Base-by-base conservation (phyloP, 176 grass and related monocot genomes). In the Juncus inflexus region DNA sequence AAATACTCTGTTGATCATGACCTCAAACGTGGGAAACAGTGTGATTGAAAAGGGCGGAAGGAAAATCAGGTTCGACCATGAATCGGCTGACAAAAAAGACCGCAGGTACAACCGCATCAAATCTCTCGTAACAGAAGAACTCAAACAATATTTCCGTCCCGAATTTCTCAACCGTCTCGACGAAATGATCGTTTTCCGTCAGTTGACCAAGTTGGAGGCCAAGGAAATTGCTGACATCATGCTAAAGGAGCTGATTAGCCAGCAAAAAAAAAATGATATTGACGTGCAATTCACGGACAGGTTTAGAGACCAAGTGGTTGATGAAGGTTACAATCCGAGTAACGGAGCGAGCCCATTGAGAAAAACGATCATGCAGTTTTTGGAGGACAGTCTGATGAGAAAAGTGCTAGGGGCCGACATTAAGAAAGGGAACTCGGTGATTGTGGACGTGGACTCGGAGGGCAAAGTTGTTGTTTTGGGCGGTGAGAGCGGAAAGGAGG, bases 181-280 rank as follows among this genome's bases (percentile, higher is more conserved):
- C 37, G 90, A 95, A 77, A 95, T 95, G 86, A 95, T 95, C 0
- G 90, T 95, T 10, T 95, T 90, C 83, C 82, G 90, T 67, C 90
- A 95, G 71, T 71, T 90, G 65, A 95, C 90, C 11, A 95, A 82
- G 72, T 49, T 86, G 0, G 90, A 95, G 64, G 86, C 90, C 1
- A 95, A 95, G 76, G 90, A 95, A 63, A 95, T 95, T 2, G 83
- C 83, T 0, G 83, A 87, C 2, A 95, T 95, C 43, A 87, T 95
- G 90, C 75, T 95, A 6, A 78, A 84, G 80, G 90, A 95, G 78
- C 82, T 95, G 38, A 50, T 95, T 1, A 59, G 76, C 52, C 79
- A 85, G 59, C 51, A 90, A 60, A 95, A 95, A 69, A 41, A 6
- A 37, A 95, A 95, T 62, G 90, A 95, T 0, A 95, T 95, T 19